These are phyloP conservation scores for Nasturtium officinale DNA, from an alignment of 345 rosid species.

Conservation along the genomic window DNA sequence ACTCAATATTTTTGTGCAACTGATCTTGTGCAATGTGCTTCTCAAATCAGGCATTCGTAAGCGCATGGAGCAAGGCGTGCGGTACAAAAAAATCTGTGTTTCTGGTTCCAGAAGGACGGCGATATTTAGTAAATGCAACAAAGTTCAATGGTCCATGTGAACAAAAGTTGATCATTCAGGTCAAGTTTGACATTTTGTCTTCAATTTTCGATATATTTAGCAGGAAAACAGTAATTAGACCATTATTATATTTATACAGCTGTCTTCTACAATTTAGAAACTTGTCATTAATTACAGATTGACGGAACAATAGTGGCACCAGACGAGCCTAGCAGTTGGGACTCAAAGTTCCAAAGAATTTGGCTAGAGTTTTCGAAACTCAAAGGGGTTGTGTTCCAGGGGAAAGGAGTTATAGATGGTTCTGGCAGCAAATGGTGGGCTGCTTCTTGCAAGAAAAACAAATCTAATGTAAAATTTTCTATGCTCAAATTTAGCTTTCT, in stretches of 20 bases:
- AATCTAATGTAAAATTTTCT: slow-evolving; percentile 59
- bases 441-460: slow-evolving; percentile 94
- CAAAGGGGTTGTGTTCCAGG: slow-evolving; percentile 73
- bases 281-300: slow-evolving; percentile 52
- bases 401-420: slow-evolving; percentile 88
- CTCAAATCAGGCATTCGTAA: slow-evolving; percentile 65
- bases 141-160: slow-evolving; percentile 89
- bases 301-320: slow-evolving; percentile 97
- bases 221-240: slow-evolving; percentile 11
- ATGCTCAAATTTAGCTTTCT: slow-evolving; percentile 8
- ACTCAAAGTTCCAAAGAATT: slow-evolving; percentile 58
- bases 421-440: slow-evolving; percentile 99
- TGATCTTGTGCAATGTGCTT: slow-evolving; percentile 29
- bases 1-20: not conserved
- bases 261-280: slow-evolving; percentile 11
- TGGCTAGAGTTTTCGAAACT: slow-evolving; percentile 95
- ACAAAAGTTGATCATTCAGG: slow-evolving; percentile 80
- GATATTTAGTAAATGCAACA: slow-evolving; percentile 84
- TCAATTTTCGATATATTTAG: not conserved
- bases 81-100: slow-evolving; percentile 63
- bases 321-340: slow-evolving; percentile 83
- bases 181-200: slow-evolving; percentile 32
- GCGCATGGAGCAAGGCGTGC: slow-evolving; percentile 86
- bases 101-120: slow-evolving; percentile 73
- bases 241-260: not conserved